These are phyloP conservation scores for Mantamonas sphyraenae DNA, from an alignment of 78 protist species.

Conservation along the genomic window DNA sequence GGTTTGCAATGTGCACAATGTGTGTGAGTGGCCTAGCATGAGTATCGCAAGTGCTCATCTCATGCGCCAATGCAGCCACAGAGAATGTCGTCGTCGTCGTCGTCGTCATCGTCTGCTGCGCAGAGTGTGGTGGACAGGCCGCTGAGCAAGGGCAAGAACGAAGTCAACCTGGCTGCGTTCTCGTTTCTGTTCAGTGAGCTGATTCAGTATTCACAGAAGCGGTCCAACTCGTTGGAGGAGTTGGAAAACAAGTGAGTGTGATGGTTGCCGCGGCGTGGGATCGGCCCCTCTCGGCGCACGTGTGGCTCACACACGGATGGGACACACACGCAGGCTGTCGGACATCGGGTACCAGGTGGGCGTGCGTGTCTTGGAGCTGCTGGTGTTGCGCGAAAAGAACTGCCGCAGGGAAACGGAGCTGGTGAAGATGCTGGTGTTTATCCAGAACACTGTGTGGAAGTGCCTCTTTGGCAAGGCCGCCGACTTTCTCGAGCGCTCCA, in stretches of 20 bases:
- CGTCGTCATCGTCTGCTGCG: background rate
- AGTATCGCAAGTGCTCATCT: too few species aligned
- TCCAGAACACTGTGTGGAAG: conserved; percentile 65
- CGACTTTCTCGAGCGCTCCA: conserved; percentile 56
- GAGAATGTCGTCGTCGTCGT: too few species aligned
- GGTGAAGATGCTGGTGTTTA: conserved; percentile 57
- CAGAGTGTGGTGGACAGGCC: conserved; percentile 57
- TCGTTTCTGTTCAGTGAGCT: conserved; percentile 77
- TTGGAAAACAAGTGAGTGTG: conserved; percentile 49
- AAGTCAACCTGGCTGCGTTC: conserved; percentile 67
- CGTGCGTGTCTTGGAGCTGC: conserved; percentile 62
- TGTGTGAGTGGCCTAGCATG: too few species aligned
- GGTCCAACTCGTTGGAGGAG: conserved; percentile 59
- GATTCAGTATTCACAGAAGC: conserved; percentile 66
- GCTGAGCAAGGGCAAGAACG: conserved; percentile 46
- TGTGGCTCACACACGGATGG: too few species aligned
- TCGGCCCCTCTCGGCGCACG: background rate
- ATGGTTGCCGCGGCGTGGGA: background rate
- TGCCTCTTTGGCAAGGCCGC: conserved; percentile 70
- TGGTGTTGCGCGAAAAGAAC: conserved; percentile 43
- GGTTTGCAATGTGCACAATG: too few species aligned
- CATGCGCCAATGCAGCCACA: too few species aligned
- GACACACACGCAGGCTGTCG: conserved; percentile 36
- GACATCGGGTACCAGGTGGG: conserved; percentile 71
- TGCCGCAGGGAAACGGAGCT: conserved; percentile 68